Conservation (phyloP, 345 rosid species). For the Brassica incana region DNA sequence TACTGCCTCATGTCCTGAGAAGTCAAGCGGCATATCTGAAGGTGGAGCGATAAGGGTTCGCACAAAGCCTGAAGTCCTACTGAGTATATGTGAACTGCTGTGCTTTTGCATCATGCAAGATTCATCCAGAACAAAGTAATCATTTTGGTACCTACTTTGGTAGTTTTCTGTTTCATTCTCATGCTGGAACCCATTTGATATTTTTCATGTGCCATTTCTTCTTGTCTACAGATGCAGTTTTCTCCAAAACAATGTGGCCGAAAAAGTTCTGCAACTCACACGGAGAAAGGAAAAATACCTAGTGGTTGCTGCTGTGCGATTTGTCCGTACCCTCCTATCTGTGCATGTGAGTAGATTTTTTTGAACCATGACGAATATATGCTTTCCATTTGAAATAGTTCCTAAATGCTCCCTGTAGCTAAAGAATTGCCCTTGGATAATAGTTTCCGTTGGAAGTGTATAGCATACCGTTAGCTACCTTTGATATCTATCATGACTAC, state of each 20-base stretch:
- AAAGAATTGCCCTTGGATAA: neutral
- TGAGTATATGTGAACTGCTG: conserved; percentile 85
- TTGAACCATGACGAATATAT: neutral
- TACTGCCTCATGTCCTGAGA: conserved; percentile 67
- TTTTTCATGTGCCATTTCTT: conserved; percentile 30
- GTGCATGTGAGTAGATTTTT: conserved; percentile 63
- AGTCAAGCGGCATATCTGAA: conserved; percentile 46
- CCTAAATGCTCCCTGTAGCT: conserved; percentile 21
- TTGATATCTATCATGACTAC: too few species aligned
- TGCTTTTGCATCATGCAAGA: conserved; percentile 96
- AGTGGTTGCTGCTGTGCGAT: conserved; percentile 91
- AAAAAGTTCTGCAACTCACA: conserved; percentile 79
- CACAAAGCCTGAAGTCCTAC: conserved; percentile 82
- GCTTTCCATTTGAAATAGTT: neutral
- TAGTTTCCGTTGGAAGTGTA: neutral
- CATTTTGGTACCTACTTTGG: conserved; percentile 12
- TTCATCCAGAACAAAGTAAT: conserved; percentile 90
- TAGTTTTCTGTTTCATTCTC: conserved; percentile 14
- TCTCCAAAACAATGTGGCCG: conserved; percentile 73
- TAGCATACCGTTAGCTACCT: too few species aligned
- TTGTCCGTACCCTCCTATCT: conserved; percentile 86
- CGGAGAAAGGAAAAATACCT: conserved; percentile 87
- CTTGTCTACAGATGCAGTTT: conserved; percentile 73
- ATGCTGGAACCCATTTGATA: conserved; percentile 14
- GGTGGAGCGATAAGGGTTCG: conserved; percentile 45